Percentiles rank a stretch among this genome's conserved stretches.
phyloP scores from a whole-genome alignment of 2,329 filamentous ascomycete species.

The Paradendryphiella salina region DNA sequence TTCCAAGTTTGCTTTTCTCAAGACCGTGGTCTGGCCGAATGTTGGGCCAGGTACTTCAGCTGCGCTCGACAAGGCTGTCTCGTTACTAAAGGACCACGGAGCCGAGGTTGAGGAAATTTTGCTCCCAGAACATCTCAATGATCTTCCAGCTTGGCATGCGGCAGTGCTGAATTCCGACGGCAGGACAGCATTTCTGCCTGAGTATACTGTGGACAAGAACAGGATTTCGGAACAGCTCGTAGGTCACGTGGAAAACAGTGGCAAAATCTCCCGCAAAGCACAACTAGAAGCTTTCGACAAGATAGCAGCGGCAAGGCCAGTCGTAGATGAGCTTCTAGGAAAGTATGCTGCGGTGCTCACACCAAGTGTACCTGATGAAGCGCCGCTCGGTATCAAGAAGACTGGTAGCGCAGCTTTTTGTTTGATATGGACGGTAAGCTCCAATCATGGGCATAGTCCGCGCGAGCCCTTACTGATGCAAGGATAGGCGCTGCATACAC shows the following conservation, averaged over 20 bases:
- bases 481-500: slow-evolving; percentile 56
- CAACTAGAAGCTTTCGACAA: slow-evolving; percentile 61
- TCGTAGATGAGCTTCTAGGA: slow-evolving; percentile 57
- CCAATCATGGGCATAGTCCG: rapidly evolving
- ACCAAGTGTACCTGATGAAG: slow-evolving; percentile 63
- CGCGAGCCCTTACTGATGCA: neutral
- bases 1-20: slow-evolving; percentile 57
- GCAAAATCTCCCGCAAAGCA: slow-evolving; percentile 50
- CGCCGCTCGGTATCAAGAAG: slow-evolving; percentile 56
- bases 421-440: slow-evolving; percentile 56
- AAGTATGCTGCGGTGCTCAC: slow-evolving; percentile 61
- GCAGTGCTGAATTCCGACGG: slow-evolving; percentile 59
- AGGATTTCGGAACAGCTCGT: slow-evolving; percentile 53
- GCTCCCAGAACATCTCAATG: slow-evolving; percentile 47
- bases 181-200: slow-evolving; percentile 57
- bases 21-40: slow-evolving; percentile 56
- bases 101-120: slow-evolving; percentile 61
- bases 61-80: slow-evolving; percentile 43
- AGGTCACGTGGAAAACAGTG: slow-evolving; percentile 57
- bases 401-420: slow-evolving; percentile 62
- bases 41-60: slow-evolving; percentile 43
- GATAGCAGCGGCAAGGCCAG: slow-evolving; percentile 58
- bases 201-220: slow-evolving; percentile 56
- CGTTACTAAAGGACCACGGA: slow-evolving; percentile 50
- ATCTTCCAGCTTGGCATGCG: slow-evolving; percentile 57